Base-by-base conservation (phyloP, 306 rosid species). In the Bauhinia variegata region DNA sequence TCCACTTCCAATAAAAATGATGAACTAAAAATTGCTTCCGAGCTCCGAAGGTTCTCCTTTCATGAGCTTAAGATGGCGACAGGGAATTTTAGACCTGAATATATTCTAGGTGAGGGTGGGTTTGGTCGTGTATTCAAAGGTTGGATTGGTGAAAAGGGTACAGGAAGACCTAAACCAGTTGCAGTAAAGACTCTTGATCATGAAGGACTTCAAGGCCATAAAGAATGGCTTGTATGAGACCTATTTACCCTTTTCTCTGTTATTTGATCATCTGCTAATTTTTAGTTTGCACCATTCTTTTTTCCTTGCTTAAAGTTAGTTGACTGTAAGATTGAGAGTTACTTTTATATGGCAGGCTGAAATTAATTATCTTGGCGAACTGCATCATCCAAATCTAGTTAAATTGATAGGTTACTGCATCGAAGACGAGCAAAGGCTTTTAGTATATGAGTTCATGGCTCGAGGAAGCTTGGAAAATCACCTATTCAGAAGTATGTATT, bases 401-500 rank as follows among this genome's bases (percentile, higher is more conserved):
- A 87, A 75, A 60, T 71, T 89, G 13, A 9, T 83, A 41, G 95
- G 96, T 1, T 89, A 44, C 33, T 83, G 95, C 70, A 87, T 67
- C 5, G 95, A 89, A 60, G 80, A 61, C 60, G 82, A 83, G 14
- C 78, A 89, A 33, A 80, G 91, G 74, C 12, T 84, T 5, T 79
- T 89, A 1, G 95, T 87, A 0, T 87, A 89, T 12, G 95, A 89
- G 79, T 87, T 77, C 17, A 70, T 89, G 82, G 63, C 80, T 30
- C 74, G 85, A 34, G 96, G 96, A 73, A 89, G 93, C 84, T 64
- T 87, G 65, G 95, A 89, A 47, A 73, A 82, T 41, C 91, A 89
- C 68, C 78, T 84, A 1, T 84, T 84, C 17, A 73, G 78, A 44
- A 73, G 93, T 87, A 79, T 59, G 85, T 58, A 17, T 53, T 30